These are phyloP conservation scores for Lentinula boryana DNA, from an alignment of 768 basidiomycete genomes.

Conservation along the genomic window DNA sequence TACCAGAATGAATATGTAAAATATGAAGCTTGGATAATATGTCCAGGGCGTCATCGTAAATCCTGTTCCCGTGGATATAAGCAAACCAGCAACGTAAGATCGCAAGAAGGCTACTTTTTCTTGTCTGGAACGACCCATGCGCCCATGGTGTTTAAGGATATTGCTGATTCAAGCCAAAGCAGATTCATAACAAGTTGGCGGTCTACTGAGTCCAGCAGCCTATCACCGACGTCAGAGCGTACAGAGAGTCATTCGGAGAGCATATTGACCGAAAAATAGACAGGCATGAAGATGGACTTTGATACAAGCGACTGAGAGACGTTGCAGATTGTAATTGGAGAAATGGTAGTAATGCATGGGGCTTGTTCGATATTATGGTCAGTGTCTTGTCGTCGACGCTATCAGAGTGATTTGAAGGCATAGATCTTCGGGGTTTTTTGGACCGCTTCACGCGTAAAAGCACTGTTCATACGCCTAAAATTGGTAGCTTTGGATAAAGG, in stretches of 20 bases:
- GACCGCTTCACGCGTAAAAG: not conserved
- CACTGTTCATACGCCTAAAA: not conserved
- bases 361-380: constrained; percentile 13
- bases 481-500: not conserved
- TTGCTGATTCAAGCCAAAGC: constrained; percentile 79
- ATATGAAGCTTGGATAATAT: constrained; percentile 69
- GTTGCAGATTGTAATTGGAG: constrained; percentile 76
- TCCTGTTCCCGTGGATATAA: constrained; percentile 31
- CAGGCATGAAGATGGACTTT: constrained; percentile 82
- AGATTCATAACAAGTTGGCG: constrained; percentile 84
- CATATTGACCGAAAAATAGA: constrained; percentile 74
- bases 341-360: constrained; percentile 74
- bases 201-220: constrained; percentile 72
- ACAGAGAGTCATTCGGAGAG: constrained; percentile 6
- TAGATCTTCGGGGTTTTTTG: not conserved
- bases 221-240: constrained; percentile 24
- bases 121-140: constrained; percentile 74
- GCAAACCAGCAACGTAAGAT: constrained; percentile 10
- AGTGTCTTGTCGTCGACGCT: not conserved
- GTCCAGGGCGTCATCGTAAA: constrained; percentile 63
- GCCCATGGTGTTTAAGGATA: constrained; percentile 60
- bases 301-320: constrained; percentile 73
- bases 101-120: constrained; percentile 46
- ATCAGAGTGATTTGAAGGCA: not conserved
- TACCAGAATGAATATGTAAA: constrained; percentile 50